These are phyloP conservation scores for Xylaria venustula DNA, from an alignment of 495 filamentous ascomycete genomes.

Conservation along the genomic window DNA sequence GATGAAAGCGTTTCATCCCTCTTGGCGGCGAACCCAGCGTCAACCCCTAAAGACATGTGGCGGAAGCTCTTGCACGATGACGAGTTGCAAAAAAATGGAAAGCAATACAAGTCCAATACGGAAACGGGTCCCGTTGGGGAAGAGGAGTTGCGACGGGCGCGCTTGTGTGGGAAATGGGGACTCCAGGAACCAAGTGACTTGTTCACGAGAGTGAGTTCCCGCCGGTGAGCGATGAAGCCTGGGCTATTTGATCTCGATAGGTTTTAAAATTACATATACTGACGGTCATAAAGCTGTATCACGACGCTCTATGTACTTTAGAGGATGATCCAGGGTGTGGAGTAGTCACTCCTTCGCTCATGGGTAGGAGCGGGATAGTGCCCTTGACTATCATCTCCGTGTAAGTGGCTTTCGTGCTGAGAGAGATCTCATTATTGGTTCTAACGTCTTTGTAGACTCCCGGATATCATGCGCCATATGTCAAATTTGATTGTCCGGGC, in stretches of 20 bases:
- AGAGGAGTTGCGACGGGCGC: conserved; percentile 51
- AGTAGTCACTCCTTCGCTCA: conserved; percentile 67
- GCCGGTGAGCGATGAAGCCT: not conserved
- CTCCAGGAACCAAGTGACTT: conserved; percentile 60
- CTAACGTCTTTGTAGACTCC: conserved; percentile 40
- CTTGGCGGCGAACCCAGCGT: conserved; percentile 51
- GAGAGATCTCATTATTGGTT: not conserved
- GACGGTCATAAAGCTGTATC: conserved; percentile 48
- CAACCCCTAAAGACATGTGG: conserved; percentile 53
- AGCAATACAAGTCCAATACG: conserved; percentile 19
- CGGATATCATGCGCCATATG: conserved; percentile 71
- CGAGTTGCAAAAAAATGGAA: not conserved
- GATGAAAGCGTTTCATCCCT: conserved; percentile 55
- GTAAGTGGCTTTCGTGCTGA: conserved; percentile 32
- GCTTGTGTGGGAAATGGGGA: conserved; percentile 68
- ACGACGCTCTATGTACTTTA: conserved; percentile 62
- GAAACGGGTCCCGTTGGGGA: conserved; percentile 23
- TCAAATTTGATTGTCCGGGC: conserved; percentile 73
- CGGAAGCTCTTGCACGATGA: conserved; percentile 51
- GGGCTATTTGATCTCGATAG: not conserved
- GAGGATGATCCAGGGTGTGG: conserved; percentile 54
- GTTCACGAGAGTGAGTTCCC: conserved; percentile 55
- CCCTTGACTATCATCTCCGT: conserved; percentile 69
- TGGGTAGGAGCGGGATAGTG: conserved; percentile 64
- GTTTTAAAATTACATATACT: not conserved